phyloP scores from a whole-genome alignment of 2,329 filamentous ascomycete genomes.

The Alternaria sp. region DNA sequence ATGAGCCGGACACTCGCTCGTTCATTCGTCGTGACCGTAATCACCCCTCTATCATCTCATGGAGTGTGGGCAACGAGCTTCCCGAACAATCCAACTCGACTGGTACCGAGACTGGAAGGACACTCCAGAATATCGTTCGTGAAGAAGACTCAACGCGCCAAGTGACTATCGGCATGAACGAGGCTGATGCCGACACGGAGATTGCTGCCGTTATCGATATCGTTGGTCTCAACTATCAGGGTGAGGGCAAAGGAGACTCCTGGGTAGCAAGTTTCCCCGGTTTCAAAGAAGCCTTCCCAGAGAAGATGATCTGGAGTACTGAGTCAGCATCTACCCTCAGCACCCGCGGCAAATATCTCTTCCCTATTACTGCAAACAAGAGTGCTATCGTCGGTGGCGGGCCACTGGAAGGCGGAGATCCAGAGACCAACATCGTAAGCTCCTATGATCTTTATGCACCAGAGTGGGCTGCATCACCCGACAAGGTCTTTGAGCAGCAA shows the following conservation, averaged over 20 bases:
- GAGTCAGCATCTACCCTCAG: constrained; percentile 56
- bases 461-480: constrained; percentile 59
- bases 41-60: constrained; percentile 62
- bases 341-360: constrained; percentile 62
- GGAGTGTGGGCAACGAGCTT: constrained; percentile 66
- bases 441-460: constrained; percentile 63
- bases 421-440: constrained; percentile 52
- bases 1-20: constrained; percentile 61
- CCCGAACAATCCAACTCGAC: constrained; percentile 55
- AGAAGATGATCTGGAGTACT: constrained; percentile 54
- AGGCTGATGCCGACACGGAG: constrained; percentile 52
- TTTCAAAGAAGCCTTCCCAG: constrained; percentile 58
- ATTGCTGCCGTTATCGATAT: constrained; percentile 58
- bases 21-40: constrained; percentile 65
- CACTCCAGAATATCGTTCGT: constrained; percentile 55
- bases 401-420: constrained; percentile 49
- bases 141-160: constrained; percentile 61
- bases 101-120: constrained; percentile 45
- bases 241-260: constrained; percentile 56
- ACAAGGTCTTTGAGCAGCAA: constrained; percentile 63
- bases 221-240: constrained; percentile 65
- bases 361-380: constrained; percentile 58
- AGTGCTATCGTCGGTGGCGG: constrained; percentile 51
- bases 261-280: constrained; percentile 54
- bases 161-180: constrained; percentile 59